Base-by-base conservation (phyloP, 331 rosid genomes). In the Arachis monticola region DNA sequence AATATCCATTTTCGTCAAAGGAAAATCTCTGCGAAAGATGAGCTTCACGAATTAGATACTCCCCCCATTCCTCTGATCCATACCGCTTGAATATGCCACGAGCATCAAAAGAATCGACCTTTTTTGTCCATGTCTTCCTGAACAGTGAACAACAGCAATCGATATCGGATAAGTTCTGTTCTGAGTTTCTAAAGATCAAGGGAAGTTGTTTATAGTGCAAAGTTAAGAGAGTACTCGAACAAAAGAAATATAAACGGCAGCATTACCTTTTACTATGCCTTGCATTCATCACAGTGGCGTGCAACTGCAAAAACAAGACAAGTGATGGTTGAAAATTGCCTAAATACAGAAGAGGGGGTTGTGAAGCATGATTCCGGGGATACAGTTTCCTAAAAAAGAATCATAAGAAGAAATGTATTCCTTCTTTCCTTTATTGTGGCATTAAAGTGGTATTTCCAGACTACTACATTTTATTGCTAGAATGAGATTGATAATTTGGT, bases 1-100 rank as follows among this genome's bases (percentile, higher is more conserved):
- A 94, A 79, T 91, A 94, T 67, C 96, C 99, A 13, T 77, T 86
- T 63, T 87, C 88, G 73, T 87, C 92, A 35, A 78, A 94, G 8
- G 30, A 82, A 85, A 88, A 90, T 70, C 91, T 87, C 80, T 90
- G 91, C 0, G 97, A 94, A 71, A 94, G 96, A 81, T 94, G 99
- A 80, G 88, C 99, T 90, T 90, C 99, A 17, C 74, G 87, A 79
- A 91, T 88, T 61, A 72, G 95, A 82, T 88, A 91, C 63, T 83
- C 80, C 40, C 97, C 96, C 99, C 97, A 94, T 27, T 91, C 89
- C 88, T 85, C 84, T 0, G 87, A 72, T 64, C 92, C 93, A 76
- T 85, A 94, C 79, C 68, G 89, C 86, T 86, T 72, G 76, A 85
- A 84, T 77, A 94, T 87, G 60, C 84, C 89, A 7, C 95, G 86